Conservation (phyloP, 2,329 filamentous ascomycete species). For the Diplodia scrobiculata region DNA sequence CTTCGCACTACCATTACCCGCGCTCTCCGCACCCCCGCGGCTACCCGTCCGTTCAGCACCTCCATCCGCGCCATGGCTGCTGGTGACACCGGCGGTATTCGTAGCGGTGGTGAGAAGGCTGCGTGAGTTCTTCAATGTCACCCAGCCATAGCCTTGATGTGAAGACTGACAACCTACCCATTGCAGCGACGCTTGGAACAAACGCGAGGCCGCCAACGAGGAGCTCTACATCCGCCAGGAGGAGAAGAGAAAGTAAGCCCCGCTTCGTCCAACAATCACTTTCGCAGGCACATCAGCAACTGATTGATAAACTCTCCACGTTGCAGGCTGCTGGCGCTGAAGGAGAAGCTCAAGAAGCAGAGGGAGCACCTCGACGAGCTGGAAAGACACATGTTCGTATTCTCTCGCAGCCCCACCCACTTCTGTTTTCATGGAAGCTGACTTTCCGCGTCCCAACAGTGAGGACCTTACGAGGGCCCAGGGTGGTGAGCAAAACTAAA, state of each 20-base stretch:
- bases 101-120: conserved; percentile 45
- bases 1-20: conserved; percentile 46
- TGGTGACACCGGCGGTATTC: conserved; percentile 49
- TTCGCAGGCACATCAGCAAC: background rate
- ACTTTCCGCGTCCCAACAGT: conserved; percentile 51
- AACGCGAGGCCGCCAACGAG: conserved; percentile 85
- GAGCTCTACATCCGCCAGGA: conserved; percentile 81
- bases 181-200: conserved; percentile 82
- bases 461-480: conserved; percentile 75
- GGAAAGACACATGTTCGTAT: conserved; percentile 78
- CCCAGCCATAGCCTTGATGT: conserved; percentile 30
- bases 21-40: conserved; percentile 44
- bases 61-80: conserved; percentile 48
- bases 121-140: conserved; percentile 36
- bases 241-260: conserved; percentile 76
- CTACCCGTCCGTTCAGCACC: conserved; percentile 48
- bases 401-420: background rate
- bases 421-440: conserved; percentile 4
- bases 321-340: conserved; percentile 67
- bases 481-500: conserved; percentile 59
- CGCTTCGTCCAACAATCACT: background rate
- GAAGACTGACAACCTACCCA: background rate
- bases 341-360: conserved; percentile 70
- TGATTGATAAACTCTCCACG: background rate
- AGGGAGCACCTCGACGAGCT: conserved; percentile 81